These are phyloP conservation scores for Escovopsis weberi DNA, from an alignment of 2,329 filamentous ascomycete species.

Conservation along the genomic window DNA sequence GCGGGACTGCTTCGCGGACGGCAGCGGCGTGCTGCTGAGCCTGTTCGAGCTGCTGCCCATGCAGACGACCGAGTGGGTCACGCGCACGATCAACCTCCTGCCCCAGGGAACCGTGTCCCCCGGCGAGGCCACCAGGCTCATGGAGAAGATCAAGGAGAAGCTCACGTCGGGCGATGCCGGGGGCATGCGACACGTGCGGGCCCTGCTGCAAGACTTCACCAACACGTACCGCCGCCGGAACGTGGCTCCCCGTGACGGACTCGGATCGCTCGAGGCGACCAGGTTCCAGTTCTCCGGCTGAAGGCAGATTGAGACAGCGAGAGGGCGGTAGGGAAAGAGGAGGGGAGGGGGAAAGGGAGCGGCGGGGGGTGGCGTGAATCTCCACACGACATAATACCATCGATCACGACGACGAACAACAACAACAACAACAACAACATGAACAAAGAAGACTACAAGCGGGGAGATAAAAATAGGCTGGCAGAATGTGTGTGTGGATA, in stretches of 20 bases:
- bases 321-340: not conserved
- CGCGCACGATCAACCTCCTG: constrained; percentile 68
- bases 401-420: too few relatives aligned
- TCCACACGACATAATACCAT: too few relatives aligned
- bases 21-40: constrained; percentile 78
- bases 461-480: too few relatives aligned
- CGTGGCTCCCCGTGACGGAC: constrained; percentile 82
- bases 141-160: constrained; percentile 67
- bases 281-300: constrained; percentile 63
- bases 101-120: constrained; percentile 69
- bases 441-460: too few relatives aligned
- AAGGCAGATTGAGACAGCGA: constrained; percentile 4
- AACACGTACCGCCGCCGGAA: constrained; percentile 87
- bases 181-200: constrained; percentile 61
- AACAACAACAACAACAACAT: too few relatives aligned
- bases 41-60: constrained; percentile 77
- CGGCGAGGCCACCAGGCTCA: constrained; percentile 65
- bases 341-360: constrained; percentile 3
- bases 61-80: constrained; percentile 69
- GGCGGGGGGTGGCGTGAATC: too few relatives aligned
- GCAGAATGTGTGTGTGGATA: too few relatives aligned
- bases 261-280: constrained; percentile 74
- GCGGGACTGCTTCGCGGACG: constrained; percentile 86
- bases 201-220: constrained; percentile 88
- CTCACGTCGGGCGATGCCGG: constrained; percentile 48